A percentile compares a stretch with the other conserved stretches of the same genome.
These are phyloP conservation scores for Termitomyces sp. DNA, from an alignment of 768 basidiomycete genomes.

Conservation along the genomic window DNA sequence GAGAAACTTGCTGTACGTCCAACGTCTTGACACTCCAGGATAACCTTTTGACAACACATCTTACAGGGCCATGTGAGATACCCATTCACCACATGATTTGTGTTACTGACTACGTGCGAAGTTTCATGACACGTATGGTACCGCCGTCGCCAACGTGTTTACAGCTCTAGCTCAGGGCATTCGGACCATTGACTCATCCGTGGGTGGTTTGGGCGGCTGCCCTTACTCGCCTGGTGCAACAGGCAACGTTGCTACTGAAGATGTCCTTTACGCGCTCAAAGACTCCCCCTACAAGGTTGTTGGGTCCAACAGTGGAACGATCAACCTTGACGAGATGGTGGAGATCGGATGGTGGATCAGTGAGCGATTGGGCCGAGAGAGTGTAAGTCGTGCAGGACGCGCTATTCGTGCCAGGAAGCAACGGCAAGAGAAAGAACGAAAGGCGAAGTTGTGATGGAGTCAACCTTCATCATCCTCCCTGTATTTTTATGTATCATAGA, in stretches of 20 bases:
- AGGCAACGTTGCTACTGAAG: constrained; percentile 93
- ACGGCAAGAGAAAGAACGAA: constrained; percentile 5
- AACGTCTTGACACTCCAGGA: background rate
- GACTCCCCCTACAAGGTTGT: constrained; percentile 55
- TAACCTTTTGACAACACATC: background rate
- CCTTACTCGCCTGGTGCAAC: constrained; percentile 96
- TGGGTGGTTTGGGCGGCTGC: constrained; percentile 92
- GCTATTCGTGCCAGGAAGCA: constrained; percentile 54
- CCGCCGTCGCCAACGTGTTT: constrained; percentile 74
- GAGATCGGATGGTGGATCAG: constrained; percentile 86
- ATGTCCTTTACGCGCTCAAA: constrained; percentile 80
- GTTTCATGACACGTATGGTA: constrained; percentile 92
- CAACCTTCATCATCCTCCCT: no score
- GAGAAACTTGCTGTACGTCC: constrained; percentile 64
- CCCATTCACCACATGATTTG: background rate
- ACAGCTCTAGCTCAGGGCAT: constrained; percentile 71
- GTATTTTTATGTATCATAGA: no score
- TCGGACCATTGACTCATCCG: constrained; percentile 76
- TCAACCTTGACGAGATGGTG: constrained; percentile 65
- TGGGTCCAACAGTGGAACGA: constrained; percentile 35
- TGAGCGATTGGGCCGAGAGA: constrained; percentile 58
- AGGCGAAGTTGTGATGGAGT: constrained; percentile 6
- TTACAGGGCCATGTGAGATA: constrained; percentile 5
- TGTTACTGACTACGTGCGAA: constrained; percentile 23
- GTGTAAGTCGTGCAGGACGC: constrained; percentile 72